Conservation (phyloP, 495 filamentous ascomycete species). For the Evernia prunastri region DNA sequence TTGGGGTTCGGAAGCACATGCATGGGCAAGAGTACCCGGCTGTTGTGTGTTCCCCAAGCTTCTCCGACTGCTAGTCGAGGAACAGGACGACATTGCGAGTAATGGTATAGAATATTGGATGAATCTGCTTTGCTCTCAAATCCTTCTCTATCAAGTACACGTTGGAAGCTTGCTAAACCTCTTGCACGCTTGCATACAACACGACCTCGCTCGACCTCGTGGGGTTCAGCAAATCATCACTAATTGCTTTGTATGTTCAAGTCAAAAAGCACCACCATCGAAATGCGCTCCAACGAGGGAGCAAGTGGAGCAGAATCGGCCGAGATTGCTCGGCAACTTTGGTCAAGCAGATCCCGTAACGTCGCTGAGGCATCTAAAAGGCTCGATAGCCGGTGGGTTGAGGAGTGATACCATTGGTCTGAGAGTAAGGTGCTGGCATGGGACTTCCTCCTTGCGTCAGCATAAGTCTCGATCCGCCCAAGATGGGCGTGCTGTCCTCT, state of each 20-base stretch:
- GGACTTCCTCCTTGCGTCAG: constrained; percentile 86
- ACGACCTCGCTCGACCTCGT: constrained; percentile 8
- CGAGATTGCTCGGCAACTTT: background rate
- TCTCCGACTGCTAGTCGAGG: background rate
- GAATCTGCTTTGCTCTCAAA: background rate
- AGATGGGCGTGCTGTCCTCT: constrained; percentile 88
- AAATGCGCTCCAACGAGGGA: background rate
- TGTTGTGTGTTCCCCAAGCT: background rate
- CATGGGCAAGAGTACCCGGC: background rate
- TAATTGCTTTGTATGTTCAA: constrained; percentile 16
- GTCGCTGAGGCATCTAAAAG: constrained; percentile 37
- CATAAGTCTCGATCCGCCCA: constrained; percentile 89
- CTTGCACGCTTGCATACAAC: constrained; percentile 7
- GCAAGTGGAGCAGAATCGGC: background rate
- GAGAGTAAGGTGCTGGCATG: constrained; percentile 50
- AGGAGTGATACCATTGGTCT: constrained; percentile 74
- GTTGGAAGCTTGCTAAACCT: constrained; percentile 16
- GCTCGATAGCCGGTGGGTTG: constrained; percentile 69
- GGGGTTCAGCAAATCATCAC: constrained; percentile 3
- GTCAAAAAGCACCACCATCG: constrained; percentile 3
- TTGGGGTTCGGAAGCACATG: background rate
- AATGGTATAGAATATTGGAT: background rate
- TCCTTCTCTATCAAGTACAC: constrained; percentile 16
- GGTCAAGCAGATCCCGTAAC: background rate
- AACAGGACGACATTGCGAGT: background rate